These are phyloP conservation scores for Phytophthora sp. DNA, from an alignment of 352 stramenopile species.

Conservation along the genomic window DNA sequence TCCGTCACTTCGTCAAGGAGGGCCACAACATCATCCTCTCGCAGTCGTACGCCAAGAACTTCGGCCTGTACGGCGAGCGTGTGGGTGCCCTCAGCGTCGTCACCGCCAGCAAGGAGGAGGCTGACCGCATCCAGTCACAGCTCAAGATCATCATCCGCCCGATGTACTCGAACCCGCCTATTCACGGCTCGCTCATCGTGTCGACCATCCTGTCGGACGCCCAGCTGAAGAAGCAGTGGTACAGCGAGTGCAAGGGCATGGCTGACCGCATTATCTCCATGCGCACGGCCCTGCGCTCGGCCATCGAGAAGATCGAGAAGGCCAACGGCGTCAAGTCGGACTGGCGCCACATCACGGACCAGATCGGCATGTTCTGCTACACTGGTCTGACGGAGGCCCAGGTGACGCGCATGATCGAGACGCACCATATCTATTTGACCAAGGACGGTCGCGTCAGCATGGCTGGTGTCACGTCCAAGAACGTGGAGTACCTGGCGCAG, in stretches of 20 bases:
- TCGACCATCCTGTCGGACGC: constrained; percentile 95
- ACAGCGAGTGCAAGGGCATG: constrained; percentile 96
- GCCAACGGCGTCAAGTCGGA: constrained; percentile 82
- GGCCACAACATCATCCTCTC: constrained; percentile 97
- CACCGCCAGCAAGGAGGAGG: constrained; percentile 94
- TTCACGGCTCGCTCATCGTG: constrained; percentile 98
- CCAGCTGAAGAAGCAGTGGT: constrained; percentile 93
- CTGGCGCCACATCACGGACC: constrained; percentile 98
- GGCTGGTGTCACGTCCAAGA: constrained; percentile 96
- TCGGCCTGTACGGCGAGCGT: constrained; percentile 99
- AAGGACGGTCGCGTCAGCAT: constrained; percentile 98
- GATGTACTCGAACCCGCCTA: constrained; percentile 99
- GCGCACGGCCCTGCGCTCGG: constrained; percentile 83
- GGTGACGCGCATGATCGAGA: constrained; percentile 93
- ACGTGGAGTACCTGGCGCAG: constrained; percentile 97
- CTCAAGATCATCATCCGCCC: constrained; percentile 99
- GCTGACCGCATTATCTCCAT: constrained; percentile 96
- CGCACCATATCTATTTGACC: constrained; percentile 99
- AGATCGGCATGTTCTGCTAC: constrained; percentile 99
- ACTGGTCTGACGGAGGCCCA: constrained; percentile 96
- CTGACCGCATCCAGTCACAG: constrained; percentile 95
- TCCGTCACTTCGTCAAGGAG: constrained; percentile 98
- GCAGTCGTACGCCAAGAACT: constrained; percentile 99
- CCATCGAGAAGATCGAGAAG: constrained; percentile 83
- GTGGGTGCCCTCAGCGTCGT: constrained; percentile 97